Evolutionary conservation across 768 basidiomycete species (phyloP), one percentile per base, ranked within the genome.

Genomic region (Auriscalpium microsporum): DNA sequence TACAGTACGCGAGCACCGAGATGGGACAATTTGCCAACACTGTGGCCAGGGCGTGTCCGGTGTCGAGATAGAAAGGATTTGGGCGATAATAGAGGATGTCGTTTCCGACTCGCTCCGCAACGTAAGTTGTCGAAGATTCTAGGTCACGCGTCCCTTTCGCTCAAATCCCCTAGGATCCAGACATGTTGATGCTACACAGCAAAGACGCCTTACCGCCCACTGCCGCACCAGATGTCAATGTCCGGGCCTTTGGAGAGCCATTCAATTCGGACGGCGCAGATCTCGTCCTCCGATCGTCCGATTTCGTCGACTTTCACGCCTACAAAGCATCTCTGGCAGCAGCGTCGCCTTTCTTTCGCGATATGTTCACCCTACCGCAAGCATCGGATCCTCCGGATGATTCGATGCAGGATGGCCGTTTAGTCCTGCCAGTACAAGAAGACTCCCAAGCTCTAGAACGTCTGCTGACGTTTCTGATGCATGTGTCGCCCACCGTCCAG

Each of bases 231-330:
- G 5, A 28, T 28, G 23, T 28, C 23, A 5, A 28, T 28, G 23
- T 28, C 23, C 23, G 23, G 23, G 40, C 40, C n/a, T 42, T 42
- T 17, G 40, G 40, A 11, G 4, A 11, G 13, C 56, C 56, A 21
- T 56, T 56, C 16, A 45, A 56, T 36, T 42, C 46, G 11, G 35
- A 48, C 21, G 56, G 52, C 33, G 56, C 50, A n/a, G 59, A 63
- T 48, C 35, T 56, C 37, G 46, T 58, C 45, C 36, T 63, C 8
- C 57, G 56, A 10, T 63, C 62, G 2, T 19, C 38, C 1, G 62
- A 63, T 33, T 28, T 50, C 40, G 33, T 58, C 19, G 53, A 58
- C 28, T 63, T 58, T 23, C 54, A 36, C 9, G 54, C 57, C 14
- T 58, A 63, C 44, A 53, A 49, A 28, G 37, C 53, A 34, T 54